These are phyloP conservation scores for Gentiana dahurica DNA, from an alignment of 257 asterid genomes.

Conservation along the genomic window DNA sequence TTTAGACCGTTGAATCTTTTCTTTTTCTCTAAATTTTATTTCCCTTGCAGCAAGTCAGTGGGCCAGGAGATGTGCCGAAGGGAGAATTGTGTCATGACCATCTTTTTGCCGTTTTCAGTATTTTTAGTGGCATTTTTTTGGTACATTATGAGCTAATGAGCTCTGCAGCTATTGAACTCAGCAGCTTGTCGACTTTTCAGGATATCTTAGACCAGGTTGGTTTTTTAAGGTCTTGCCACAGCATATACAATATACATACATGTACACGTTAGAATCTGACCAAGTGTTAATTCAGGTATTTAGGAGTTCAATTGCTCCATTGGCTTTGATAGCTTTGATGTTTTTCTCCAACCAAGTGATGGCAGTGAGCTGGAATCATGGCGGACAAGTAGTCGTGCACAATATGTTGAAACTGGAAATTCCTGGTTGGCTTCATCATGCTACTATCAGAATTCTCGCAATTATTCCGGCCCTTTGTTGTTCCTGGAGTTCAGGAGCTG, in stretches of 20 bases:
- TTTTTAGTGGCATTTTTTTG: slow-evolving; percentile 80
- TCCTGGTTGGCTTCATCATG: slow-evolving; percentile 94
- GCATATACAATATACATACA: too few species aligned
- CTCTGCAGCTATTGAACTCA: slow-evolving; percentile 61
- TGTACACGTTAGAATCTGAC: slow-evolving; percentile 3
- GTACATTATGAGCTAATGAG: slow-evolving; percentile 60
- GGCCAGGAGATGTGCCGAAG: slow-evolving; percentile 33
- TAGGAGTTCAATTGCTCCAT: slow-evolving; percentile 54
- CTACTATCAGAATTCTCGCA: slow-evolving; percentile 70
- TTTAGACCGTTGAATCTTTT: not conserved
- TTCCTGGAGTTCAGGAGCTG: slow-evolving; percentile 82
- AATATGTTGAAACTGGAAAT: slow-evolving; percentile 62
- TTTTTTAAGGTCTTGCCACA: slow-evolving; percentile 5
- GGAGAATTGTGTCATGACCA: slow-evolving; percentile 67
- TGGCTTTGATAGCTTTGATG: slow-evolving; percentile 43
- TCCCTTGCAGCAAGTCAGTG: slow-evolving; percentile 53
- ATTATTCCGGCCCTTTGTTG: slow-evolving; percentile 78
- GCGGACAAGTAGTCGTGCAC: slow-evolving; percentile 47
- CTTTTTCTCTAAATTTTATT: slow-evolving; percentile 7
- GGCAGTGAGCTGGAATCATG: slow-evolving; percentile 69
- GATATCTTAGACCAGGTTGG: slow-evolving; percentile 90
- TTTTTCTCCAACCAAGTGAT: slow-evolving; percentile 67
- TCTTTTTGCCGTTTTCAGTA: slow-evolving; percentile 62
- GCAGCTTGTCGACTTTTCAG: slow-evolving; percentile 61
- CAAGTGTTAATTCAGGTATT: slow-evolving; percentile 49